phyloP scores from a whole-genome alignment of 495 filamentous ascomycete species.

The Penicillium argentinense region DNA sequence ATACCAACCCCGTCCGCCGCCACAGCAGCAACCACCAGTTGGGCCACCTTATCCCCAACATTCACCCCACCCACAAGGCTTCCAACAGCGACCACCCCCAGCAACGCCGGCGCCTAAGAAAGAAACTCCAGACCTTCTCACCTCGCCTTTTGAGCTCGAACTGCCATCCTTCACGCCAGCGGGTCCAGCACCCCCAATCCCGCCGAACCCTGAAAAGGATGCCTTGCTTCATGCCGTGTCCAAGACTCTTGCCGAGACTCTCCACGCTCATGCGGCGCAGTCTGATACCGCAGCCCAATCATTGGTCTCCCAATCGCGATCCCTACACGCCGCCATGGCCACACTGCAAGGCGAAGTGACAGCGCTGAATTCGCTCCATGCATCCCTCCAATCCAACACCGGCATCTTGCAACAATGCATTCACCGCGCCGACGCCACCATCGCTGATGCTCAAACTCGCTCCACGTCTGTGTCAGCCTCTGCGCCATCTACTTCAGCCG shows the following conservation, averaged over 20 bases:
- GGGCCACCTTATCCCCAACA: conserved; percentile 17
- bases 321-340: conserved; percentile 65
- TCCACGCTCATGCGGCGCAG: conserved; percentile 61
- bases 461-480: conserved; percentile 39
- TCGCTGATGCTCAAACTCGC: conserved; percentile 58
- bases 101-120: conserved; percentile 39
- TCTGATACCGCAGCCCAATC: conserved; percentile 70
- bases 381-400: conserved; percentile 73
- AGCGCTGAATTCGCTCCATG: conserved; percentile 65
- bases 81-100: conserved; percentile 19
- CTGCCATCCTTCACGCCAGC: conserved; percentile 58
- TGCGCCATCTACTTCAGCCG: conserved; percentile 11
- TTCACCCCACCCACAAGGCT: conserved; percentile 19
- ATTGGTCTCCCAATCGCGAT: conserved; percentile 74
- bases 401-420: conserved; percentile 73
- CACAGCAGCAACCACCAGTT: conserved; percentile 17
- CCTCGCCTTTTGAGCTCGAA: conserved; percentile 63
- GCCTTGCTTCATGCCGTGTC: conserved; percentile 78
- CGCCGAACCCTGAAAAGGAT: conserved; percentile 96
- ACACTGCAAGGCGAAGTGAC: conserved; percentile 70
- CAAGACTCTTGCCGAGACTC: conserved; percentile 61
- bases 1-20: conserved; percentile 22
- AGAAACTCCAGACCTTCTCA: conserved; percentile 67
- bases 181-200: conserved; percentile 76
- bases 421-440: conserved; percentile 74